Evolutionary conservation across 208 protist species (phyloP).

Genomic region (Naegleria gruberi): DNA sequence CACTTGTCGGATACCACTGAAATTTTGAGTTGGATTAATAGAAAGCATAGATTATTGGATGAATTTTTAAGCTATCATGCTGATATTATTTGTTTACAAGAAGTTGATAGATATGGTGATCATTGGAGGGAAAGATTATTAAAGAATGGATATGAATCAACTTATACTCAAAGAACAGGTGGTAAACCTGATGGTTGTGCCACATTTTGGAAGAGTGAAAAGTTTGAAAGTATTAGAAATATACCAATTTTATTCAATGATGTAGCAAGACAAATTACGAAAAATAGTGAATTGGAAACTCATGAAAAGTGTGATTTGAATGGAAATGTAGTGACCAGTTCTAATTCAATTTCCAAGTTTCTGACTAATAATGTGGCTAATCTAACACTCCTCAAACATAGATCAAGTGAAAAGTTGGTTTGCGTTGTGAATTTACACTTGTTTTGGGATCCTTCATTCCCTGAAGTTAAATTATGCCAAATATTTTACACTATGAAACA

Average conservation of each 20-base stretch:
- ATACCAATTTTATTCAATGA: not conserved
- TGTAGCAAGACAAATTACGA: too few relatives aligned
- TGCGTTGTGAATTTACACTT: constrained; percentile 11
- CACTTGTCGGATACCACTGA: not conserved
- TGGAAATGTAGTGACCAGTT: not conserved
- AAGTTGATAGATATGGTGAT: not conserved
- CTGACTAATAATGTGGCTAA: not conserved
- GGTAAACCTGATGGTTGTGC: constrained; percentile 12
- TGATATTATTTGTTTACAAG: constrained; percentile 17
- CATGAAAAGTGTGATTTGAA: not conserved
- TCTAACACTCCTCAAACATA: not conserved
- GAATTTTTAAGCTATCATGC: not conserved
- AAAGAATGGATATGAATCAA: not conserved
- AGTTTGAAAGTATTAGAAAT: not conserved
- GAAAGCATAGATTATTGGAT: not conserved
- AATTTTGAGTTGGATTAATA: not conserved
- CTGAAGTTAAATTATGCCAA: constrained; percentile 5
- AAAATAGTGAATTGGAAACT: too few relatives aligned
- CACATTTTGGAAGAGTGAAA: not conserved
- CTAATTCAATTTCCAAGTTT: not conserved
- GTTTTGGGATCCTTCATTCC: constrained; percentile 7
- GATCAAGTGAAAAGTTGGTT: not conserved
- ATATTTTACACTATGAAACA: not conserved
- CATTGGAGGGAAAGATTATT: not conserved
- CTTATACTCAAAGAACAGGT: not conserved